Base-by-base conservation (phyloP, 768 basidiomycete genomes). In the Russula vinacea region DNA sequence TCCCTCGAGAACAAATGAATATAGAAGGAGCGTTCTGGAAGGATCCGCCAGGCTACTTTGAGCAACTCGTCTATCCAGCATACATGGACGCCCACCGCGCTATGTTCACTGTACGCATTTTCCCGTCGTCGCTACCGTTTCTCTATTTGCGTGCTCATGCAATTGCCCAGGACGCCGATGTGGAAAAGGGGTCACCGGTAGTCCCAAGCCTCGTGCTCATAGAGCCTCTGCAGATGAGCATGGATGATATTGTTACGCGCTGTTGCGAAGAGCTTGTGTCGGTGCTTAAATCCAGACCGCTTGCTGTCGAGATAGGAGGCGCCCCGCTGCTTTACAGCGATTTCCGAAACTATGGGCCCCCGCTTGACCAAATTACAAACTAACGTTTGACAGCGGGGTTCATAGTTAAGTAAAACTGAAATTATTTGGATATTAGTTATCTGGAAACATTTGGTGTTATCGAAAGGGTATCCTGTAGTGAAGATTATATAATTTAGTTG, bases 1-100 rank as follows among this genome's bases (percentile, higher is more conserved):
- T 19, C 50, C 56, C 62, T 82, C 80, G 84, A 92, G 89, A 83
- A 58, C 88, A 88, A 87, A 83, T 82, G 73, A 83, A 88, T 76
- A 80, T 85, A 92, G 92, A 92, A 79, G 91, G 90, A 22, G 72
- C 83, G n/a, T 76, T 91, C n/a, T 97, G 94, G 94, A 81, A 83
- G 53, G 94, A 96, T 74, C 94, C 92, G 26, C 92, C 93, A 16
- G 67, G 79, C 45, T 96, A 96, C 76, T 97, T 92, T 86, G 91
- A 95, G 67, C 79, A 91, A 62, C 92, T 98, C 64, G 94, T 94
- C 58, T 98, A 90, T 78, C 97, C 97, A 0, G 95, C 92, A 2
- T 98, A 96, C 73, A 73, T 94, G 45, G 83, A 87, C 45, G 94
- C 94, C 10, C 90, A 97, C 74, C 69, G 73, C 57, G 80, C 81